Base-by-base conservation (phyloP, 768 basidiomycete species). In the Serendipita sp. region DNA sequence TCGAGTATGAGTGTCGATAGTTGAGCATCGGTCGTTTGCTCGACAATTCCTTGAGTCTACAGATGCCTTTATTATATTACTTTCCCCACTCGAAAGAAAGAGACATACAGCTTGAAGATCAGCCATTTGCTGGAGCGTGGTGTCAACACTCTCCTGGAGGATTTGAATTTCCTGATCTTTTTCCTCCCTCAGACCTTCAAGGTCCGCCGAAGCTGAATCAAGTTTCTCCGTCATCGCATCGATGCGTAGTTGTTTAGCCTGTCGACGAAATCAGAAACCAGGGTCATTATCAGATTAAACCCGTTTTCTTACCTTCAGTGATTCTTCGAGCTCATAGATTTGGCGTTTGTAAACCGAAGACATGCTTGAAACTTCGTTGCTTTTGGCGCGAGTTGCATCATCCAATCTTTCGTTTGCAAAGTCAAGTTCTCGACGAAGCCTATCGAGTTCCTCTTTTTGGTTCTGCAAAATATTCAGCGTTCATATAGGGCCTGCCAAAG, bases 351-450 rank as follows among this genome's bases (percentile, higher is more conserved):
- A 98, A 75, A 93, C 96, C 70, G 81, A 74, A 75, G 98, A 80
- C 67, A 99, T 83, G 66, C 77, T 76, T 1, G 94, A 91, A 18
- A 96, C 90, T 72, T 98, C 95, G 1, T 89, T 87, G 74, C 85
- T 92, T 81, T 95, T 97, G 65, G 88, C 85, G 28, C 94, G 83
- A 10, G 88, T 81, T 0, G 89, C 84, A 71, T 99, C 96, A 69
- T 97, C 94, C 1, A 93, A 93, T n/a, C 95, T 87, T 75, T 99
- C 96, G 70, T 96, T 95, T 3, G 96, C 92, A 71, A 96, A 98
- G 70, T 81, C 82, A 65, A 98, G 79, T 71, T 99, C 96, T 35
- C 96, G 86, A 67, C 89, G 89, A 41, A 97, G 71, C 8, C 96
- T 85, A 67, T 98, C 96, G 44, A 91, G 73, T 72, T 99, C 96